Base-by-base conservation (phyloP, 2,329 filamentous ascomycete species). In the Monosporascus cannonballus region DNA sequence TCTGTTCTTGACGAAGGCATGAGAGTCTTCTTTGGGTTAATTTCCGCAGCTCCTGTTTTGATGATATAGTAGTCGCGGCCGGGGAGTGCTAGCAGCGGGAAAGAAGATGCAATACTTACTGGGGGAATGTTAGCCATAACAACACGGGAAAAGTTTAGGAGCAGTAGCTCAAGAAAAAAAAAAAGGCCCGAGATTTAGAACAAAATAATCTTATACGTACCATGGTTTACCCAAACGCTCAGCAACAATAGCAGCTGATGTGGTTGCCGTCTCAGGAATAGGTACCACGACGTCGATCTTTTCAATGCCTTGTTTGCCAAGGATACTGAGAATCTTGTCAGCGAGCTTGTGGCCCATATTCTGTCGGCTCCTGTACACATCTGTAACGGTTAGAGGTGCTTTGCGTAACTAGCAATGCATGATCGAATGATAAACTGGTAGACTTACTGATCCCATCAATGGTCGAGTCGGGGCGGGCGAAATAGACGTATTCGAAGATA, bases 1-100 rank as follows among this genome's bases (percentile, higher is more conserved):
- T 49, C 87, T 78, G 66, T 90, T 90, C 76, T 90, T 90, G 57
- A 90, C 84, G 63, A 90, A 90, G 11, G 82, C 87, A 64, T 89
- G 84, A 56, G 79, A 84, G 63, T 87, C 20, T 22, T 22, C 20
- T 22, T 22, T 22, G 20, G 3, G 20, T 22, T 22, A 22, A 22
- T 22, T 22, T 22, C 20, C 20, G 20, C 20, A 22, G 20, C 20
- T 22, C 20, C 3, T 22, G 3, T 22, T 22, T 22, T 3, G 20
- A 22, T 3, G 20, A 22, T 22, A 22, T 22, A 22, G 20, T 22
- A 22, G 20, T 22, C 20, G 20, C 20, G 20, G 20, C 20, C 20
- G 20, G 20, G 20, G 20, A 22, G 20, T 22, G 20, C 20, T 22
- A 22, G 20, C 20, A 22, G 20, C 20, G 20, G 20, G 20, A 22